These are phyloP conservation scores for Fusarium sp. DNA, from an alignment of 2,329 filamentous ascomycete species.

Conservation along the genomic window DNA sequence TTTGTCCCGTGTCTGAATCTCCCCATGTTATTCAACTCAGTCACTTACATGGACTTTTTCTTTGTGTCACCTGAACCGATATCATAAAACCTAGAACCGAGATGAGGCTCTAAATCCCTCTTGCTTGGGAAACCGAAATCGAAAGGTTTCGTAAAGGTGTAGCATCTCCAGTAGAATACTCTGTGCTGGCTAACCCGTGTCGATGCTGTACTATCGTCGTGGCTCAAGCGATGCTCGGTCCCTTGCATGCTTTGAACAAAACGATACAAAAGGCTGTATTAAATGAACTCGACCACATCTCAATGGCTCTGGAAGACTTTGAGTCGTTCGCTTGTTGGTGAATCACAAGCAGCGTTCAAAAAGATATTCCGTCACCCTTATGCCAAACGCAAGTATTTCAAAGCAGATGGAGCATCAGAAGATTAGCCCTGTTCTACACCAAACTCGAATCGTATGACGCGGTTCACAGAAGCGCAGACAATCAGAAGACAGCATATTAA, in stretches of 20 bases:
- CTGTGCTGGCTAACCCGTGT: not conserved
- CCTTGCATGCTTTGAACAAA: slow-evolving; percentile 24
- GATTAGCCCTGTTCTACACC: not conserved
- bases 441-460: not conserved
- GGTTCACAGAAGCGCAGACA: not conserved
- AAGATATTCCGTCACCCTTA: not conserved
- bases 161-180: not conserved
- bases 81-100: slow-evolving; percentile 21
- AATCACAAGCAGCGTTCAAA: not conserved
- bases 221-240: slow-evolving; percentile 21
- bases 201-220: slow-evolving; percentile 9
- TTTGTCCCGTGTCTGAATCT: slow-evolving; percentile 10
- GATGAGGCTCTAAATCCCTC: not conserved
- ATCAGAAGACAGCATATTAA: not conserved
- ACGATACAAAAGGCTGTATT: not conserved
- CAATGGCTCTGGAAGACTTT: not conserved
- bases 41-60: slow-evolving; percentile 1
- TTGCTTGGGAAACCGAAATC: not conserved
- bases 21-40: not conserved
- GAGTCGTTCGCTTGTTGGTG: not conserved
- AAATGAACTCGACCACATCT: not conserved
- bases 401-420: not conserved
- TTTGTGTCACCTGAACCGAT: slow-evolving; percentile 12
- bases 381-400: not conserved
- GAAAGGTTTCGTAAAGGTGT: not conserved